Evolutionary conservation across 805 yeast genomes (phyloP), one percentile per base, ranked within the genome.

Genomic region (Ogataea dorogensis): DNA sequence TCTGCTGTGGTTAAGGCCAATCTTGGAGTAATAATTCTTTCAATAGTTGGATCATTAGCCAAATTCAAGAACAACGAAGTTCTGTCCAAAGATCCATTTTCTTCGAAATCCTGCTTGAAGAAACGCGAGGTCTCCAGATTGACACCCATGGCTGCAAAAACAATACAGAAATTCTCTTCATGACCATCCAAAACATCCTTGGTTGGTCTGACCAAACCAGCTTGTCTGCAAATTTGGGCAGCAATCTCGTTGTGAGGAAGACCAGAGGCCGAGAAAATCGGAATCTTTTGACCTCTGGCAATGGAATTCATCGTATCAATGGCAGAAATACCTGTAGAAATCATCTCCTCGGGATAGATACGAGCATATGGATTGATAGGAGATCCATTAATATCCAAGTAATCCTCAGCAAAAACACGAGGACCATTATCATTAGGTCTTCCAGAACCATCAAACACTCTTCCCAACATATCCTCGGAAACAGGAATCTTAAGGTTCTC

Each of bases 71-170:
- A 93, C 63, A 93, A 77, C 0, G 96, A 84, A 31, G 97, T 94
- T 77, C 98, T 88, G 67, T 93, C 99, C 58, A 93, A 75, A 17
- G 97, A 89, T 20, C 99, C 99, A 59, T 93, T 93, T 67, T 93
- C 98, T 73, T 94, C 98, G 69, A 93, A 93, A 71, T 93, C 99
- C 69, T 93, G 98, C 70, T 91, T 87, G 81, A 93, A 93, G 72
- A 93, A 93, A 65, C 98, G 79, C 18, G 98, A 87, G 21, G 98
- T 93, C 70, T 94, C 99, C 69, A 93, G 78, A 64, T 94, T 93
- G 51, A 91, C 98, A 78, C 99, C 99, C 98, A 94, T 93, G 42
- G 99, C 99, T 25, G 98, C 99, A 59, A 93, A 93, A 24, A 93
- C 99, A 67, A 93, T 94, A 36, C 96, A 86, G 85, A 93, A 93